These are phyloP conservation scores for Phellopilus nigrolimitatus DNA, from an alignment of 1,284 basidiomycete species.

Conservation along the genomic window DNA sequence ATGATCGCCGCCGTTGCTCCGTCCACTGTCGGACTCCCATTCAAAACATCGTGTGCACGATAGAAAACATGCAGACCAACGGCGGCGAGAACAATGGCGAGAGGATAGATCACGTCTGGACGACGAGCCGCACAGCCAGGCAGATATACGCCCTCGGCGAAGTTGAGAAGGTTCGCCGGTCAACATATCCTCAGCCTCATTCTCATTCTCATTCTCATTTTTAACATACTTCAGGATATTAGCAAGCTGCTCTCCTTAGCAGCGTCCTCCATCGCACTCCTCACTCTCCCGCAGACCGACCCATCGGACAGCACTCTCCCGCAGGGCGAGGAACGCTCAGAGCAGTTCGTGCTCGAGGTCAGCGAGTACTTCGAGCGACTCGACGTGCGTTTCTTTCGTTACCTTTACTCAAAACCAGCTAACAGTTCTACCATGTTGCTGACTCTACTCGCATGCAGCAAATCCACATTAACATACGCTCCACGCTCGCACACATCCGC, in stretches of 20 bases:
- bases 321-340: constrained; percentile 74
- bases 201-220: not conserved
- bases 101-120: constrained; percentile 63
- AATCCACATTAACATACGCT: constrained; percentile 70
- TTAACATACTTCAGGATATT: constrained; percentile 50
- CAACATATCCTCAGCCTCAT: constrained; percentile 11
- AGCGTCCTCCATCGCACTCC: constrained; percentile 67
- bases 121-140: constrained; percentile 70
- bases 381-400: constrained; percentile 42
- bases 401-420: constrained; percentile 7
- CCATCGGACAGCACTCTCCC: constrained; percentile 58
- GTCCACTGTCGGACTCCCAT: not conserved
- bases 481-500: constrained; percentile 72
- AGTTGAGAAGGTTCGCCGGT: constrained; percentile 63
- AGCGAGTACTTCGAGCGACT: constrained; percentile 79
- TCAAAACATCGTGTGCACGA: not conserved
- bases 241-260: constrained; percentile 67
- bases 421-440: constrained; percentile 4
- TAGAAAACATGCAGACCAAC: not conserved
- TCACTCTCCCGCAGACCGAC: constrained; percentile 76
- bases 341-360: constrained; percentile 77
- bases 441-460: constrained; percentile 36
- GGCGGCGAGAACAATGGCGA: not conserved
- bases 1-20: no score
- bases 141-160: constrained; percentile 78